A percentile compares a stretch with the other conserved stretches of the same genome.
These are phyloP conservation scores for Pilasporangium apinafurcum DNA, from an alignment of 352 stramenopile genomes.

Conservation along the genomic window DNA sequence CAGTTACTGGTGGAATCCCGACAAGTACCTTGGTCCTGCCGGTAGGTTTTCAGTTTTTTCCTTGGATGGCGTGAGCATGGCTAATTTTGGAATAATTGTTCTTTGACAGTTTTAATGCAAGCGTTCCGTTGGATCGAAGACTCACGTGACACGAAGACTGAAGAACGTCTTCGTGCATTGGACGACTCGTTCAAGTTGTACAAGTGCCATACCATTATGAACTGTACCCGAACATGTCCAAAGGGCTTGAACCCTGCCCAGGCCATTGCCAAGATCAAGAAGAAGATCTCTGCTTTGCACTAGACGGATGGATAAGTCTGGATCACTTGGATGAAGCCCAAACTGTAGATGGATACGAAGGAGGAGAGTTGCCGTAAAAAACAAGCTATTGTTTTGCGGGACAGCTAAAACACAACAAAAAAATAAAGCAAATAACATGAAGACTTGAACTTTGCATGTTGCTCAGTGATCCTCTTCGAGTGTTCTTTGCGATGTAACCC, in stretches of 20 bases:
- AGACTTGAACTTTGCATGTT: too few species aligned
- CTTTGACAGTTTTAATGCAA: slow-evolving; percentile 82
- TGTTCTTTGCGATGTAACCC: too few species aligned
- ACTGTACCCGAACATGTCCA: slow-evolving; percentile 99
- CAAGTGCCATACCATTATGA: slow-evolving; percentile 99
- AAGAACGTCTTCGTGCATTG: slow-evolving; percentile 92
- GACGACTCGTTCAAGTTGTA: slow-evolving; percentile 99
- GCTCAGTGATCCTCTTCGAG: too few species aligned
- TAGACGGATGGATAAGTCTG: slow-evolving; percentile 34
- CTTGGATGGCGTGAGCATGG: too few species aligned
- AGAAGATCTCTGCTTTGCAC: slow-evolving; percentile 82
- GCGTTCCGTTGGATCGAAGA: slow-evolving; percentile 99
- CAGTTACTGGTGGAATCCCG: slow-evolving; percentile 99
- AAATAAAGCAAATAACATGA: background rate
- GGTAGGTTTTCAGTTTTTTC: slow-evolving; percentile 25
- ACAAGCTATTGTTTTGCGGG: too few species aligned
- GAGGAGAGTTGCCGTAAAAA: too few species aligned
- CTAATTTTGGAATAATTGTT: background rate
- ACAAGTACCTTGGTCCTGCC: slow-evolving; percentile 92
- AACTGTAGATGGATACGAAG: too few species aligned
- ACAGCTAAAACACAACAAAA: slow-evolving; percentile 3
- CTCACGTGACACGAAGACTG: slow-evolving; percentile 95
- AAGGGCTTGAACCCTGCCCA: slow-evolving; percentile 99
- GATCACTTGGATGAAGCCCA: too few species aligned
- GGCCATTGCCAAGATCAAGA: slow-evolving; percentile 99